Evolutionary conservation across 2,329 filamentous ascomycete species (phyloP), one percentile per base, ranked within the genome.

Genomic region (Exophiala viscosa): DNA sequence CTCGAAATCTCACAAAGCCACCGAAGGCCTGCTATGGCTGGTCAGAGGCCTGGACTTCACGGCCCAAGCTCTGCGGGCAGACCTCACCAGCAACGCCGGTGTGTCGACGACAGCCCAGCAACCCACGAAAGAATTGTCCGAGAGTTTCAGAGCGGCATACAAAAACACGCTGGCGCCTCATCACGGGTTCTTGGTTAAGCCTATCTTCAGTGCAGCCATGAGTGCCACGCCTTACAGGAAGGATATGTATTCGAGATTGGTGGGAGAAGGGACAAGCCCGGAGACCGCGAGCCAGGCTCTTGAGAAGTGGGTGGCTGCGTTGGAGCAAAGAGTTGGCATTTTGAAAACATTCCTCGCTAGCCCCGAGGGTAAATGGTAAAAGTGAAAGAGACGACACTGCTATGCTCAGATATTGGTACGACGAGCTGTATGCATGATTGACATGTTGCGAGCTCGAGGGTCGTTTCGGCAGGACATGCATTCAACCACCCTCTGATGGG

Each of bases 11-110:
- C 88, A 96, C 76, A 81, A 76, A 52, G 92, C 93, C 49, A 86
- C 90, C 10, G 91, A 96, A 74, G 93, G 91, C 48, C 79, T 96
- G 46, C 72, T 97, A 56, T 99, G 93, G 93, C 81, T 96, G 57
- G 80, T 86, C 62, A 87, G 92, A 88, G 93, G 87, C 55, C 87
- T 97, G 66, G 90, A 96, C 68, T 99, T 99, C 77, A 97, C 92
- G 60, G 84, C 85, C 67, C 84, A 89, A 70, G 88, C 88, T 55
- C 84, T 99, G 58, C 83, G 83, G 67, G 48, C 57, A n/a, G 60
- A 62, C 34, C 48, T 61, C 32, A 60, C 59, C 8, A 51, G 33
- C 66, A 84, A 86, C 66, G 67, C 54, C 1, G 48, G 51, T 8
- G 45, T 60, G 1, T 23, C 48, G 15, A 46, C 45, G 9, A 61